Conservation (phyloP, 257 asterid species). For the Gentiana macrophylla region DNA sequence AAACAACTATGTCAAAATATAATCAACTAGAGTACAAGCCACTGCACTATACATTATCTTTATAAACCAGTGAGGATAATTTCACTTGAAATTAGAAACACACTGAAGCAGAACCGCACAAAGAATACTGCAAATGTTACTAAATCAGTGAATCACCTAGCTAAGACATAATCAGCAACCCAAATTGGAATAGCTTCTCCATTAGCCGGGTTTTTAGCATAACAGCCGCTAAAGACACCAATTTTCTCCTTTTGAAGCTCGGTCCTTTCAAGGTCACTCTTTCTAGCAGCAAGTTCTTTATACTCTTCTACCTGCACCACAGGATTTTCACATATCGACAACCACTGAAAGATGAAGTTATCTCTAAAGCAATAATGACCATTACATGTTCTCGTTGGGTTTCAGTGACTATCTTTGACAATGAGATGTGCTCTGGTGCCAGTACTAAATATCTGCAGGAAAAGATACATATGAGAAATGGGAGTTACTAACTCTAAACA, state of each 20-base stretch:
- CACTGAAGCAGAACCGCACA: slow-evolving; percentile 5
- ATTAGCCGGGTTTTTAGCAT: slow-evolving; percentile 87
- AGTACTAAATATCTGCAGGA: slow-evolving; percentile 69
- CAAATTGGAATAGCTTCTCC: slow-evolving; percentile 81
- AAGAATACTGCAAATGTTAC: slow-evolving; percentile 7
- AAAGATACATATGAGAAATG: slow-evolving; percentile 16
- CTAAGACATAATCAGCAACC: slow-evolving; percentile 98
- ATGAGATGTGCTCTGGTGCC: slow-evolving; percentile 79
- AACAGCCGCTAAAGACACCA: slow-evolving; percentile 86
- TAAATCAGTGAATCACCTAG: slow-evolving; percentile 40
- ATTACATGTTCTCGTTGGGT: slow-evolving; percentile 53
- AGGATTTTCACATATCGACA: slow-evolving; percentile 10
- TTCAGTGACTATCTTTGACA: slow-evolving; percentile 59
- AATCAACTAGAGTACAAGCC: not conserved
- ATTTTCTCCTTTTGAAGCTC: slow-evolving; percentile 95
- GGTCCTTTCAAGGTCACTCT: slow-evolving; percentile 97
- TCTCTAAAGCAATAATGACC: slow-evolving; percentile 15
- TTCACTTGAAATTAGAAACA: not conserved
- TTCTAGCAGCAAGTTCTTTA: slow-evolving; percentile 72
- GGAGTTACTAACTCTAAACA: slow-evolving; percentile 3
- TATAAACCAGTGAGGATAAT: not conserved
- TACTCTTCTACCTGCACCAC: slow-evolving; percentile 73
- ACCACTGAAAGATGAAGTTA: slow-evolving; percentile 7
- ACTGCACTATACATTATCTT: slow-evolving; percentile 9
- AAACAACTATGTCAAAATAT: slow-evolving; percentile 9